Evolutionary conservation across 257 asterid genomes (phyloP).

Genomic region (Prunella vulgaris): DNA sequence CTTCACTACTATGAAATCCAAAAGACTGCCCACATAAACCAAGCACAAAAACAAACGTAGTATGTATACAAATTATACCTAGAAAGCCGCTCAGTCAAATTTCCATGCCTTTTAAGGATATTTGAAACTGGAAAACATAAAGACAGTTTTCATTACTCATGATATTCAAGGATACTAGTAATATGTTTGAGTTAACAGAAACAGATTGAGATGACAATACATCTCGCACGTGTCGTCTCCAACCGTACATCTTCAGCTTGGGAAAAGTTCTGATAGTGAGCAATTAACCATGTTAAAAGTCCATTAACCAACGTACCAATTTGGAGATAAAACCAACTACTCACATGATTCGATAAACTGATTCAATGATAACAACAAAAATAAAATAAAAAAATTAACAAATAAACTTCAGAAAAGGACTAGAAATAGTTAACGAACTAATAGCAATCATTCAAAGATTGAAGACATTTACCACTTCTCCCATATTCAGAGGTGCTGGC

Average conservation of each 20-base stretch:
- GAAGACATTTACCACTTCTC: conserved; percentile 36
- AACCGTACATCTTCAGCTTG: conserved; percentile 52
- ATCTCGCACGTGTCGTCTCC: conserved; percentile 69
- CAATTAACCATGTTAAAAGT: background rate
- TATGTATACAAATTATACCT: conserved; percentile 40
- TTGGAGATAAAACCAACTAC: conserved; percentile 1
- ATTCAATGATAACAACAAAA: background rate
- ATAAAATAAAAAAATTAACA: background rate
- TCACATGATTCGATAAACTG: background rate
- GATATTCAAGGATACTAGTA: background rate
- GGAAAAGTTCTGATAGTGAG: conserved; percentile 39
- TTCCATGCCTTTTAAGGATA: conserved; percentile 85
- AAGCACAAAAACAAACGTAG: background rate
- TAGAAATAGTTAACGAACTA: background rate
- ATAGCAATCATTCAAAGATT: background rate
- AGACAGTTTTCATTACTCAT: background rate
- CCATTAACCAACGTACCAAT: conserved; percentile 1
- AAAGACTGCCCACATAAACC: background rate
- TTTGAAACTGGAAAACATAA: conserved; percentile 52
- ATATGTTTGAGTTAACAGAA: conserved; percentile 6
- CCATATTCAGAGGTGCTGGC: conserved; percentile 29
- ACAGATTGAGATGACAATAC: conserved; percentile 29
- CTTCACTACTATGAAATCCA: background rate
- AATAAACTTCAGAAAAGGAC: background rate
- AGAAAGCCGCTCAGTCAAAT: conserved; percentile 80